These are phyloP conservation scores for Pseudovirgaria hyperparasitica DNA, from an alignment of 2,329 filamentous ascomycete genomes.

Conservation along the genomic window DNA sequence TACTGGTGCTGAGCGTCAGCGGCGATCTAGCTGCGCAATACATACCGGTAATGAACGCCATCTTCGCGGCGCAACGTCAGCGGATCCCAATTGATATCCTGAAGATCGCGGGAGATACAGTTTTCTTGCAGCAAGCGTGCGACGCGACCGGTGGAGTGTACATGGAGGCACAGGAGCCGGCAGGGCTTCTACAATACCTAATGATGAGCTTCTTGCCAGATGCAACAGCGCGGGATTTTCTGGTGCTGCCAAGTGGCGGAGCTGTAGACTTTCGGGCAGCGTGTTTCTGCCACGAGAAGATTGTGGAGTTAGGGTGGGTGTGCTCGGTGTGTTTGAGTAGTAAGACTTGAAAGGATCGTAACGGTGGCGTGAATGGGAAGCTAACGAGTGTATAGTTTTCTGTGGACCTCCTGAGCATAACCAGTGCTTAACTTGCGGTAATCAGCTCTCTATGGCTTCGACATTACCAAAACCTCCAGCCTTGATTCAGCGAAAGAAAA, in stretches of 20 bases:
- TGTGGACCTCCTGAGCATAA: conserved; percentile 21
- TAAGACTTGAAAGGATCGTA: conserved; percentile 18
- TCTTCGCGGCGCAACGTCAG: conserved; percentile 85
- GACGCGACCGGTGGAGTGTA: conserved; percentile 61
- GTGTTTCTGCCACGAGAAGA: conserved; percentile 87
- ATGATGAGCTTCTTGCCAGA: conserved; percentile 90
- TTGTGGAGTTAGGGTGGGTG: conserved; percentile 87
- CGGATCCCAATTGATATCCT: conserved; percentile 87
- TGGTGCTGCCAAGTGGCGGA: conserved; percentile 70
- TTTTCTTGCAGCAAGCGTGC: conserved; percentile 85
- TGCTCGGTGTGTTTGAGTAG: conserved; percentile 92
- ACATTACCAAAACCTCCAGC: conserved; percentile 20
- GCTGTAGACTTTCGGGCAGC: conserved; percentile 95
- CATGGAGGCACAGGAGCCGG: conserved; percentile 38
- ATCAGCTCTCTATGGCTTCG: conserved; percentile 22
- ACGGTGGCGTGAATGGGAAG: neutral
- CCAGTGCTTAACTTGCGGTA: conserved; percentile 25
- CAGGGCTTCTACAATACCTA: conserved; percentile 74
- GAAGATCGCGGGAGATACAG: conserved; percentile 71
- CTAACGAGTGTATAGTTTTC: conserved; percentile 15
- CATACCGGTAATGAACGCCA: conserved; percentile 96
- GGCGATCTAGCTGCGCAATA: conserved; percentile 81
- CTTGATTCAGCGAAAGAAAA: conserved; percentile 21
- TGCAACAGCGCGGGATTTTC: conserved; percentile 45
- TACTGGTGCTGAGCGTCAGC: conserved; percentile 81